Percentiles rank a stretch among this genome's conserved stretches.
Conservation (phyloP, 331 rosid genomes). For the Stylosanthes scabra region DNA sequence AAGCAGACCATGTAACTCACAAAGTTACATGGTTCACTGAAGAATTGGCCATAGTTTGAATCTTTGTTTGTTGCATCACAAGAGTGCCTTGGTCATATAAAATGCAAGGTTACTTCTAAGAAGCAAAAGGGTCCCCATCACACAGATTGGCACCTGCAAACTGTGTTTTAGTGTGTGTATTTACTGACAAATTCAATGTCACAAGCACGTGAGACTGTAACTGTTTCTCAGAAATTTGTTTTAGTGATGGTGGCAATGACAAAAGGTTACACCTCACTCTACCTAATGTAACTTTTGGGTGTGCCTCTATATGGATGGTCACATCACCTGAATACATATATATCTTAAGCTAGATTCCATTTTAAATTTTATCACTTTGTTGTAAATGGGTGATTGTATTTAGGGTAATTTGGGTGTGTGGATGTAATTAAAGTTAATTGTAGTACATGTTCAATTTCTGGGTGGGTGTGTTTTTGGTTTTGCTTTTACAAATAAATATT, state of each 20-base stretch:
- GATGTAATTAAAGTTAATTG: background rate
- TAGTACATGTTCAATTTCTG: background rate
- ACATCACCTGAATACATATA: background rate
- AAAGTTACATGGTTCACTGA: no score
- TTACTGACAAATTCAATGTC: slow-evolving; percentile 15
- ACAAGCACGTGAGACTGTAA: slow-evolving; percentile 30
- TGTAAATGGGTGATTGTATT: background rate
- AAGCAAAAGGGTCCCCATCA: slow-evolving; percentile 21
- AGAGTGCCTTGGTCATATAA: slow-evolving; percentile 7
- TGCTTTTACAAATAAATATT: no score
- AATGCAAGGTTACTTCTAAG: background rate
- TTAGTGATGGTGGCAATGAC: slow-evolving; percentile 10
- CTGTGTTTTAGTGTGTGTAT: slow-evolving; percentile 35
- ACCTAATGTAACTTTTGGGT: background rate
- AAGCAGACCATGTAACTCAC: no score
- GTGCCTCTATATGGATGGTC: background rate
- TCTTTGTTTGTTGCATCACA: slow-evolving; percentile 10
- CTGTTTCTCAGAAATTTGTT: slow-evolving; percentile 27
- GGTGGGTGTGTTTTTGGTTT: background rate
- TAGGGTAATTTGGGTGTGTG: background rate
- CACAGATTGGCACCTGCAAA: slow-evolving; percentile 16
- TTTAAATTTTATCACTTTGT: background rate
- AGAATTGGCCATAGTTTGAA: background rate
- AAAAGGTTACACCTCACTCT: background rate
- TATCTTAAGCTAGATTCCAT: background rate